These are phyloP conservation scores for Penicillium odoratum DNA, from an alignment of 495 filamentous ascomycete species.

Conservation along the genomic window DNA sequence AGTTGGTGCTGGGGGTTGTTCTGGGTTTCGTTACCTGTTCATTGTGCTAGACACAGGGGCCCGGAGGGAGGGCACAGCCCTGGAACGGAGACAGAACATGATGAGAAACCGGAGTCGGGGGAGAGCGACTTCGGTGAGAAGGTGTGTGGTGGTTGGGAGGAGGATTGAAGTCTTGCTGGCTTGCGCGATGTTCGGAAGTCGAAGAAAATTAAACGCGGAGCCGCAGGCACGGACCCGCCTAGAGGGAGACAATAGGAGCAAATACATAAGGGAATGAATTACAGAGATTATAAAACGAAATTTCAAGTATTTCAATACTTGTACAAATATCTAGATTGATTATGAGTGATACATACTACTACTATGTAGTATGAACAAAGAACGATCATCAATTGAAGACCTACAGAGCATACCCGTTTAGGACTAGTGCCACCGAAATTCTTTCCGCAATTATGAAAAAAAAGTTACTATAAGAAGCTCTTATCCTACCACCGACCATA, in stretches of 20 bases:
- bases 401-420: conserved; percentile 18
- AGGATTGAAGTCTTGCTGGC: conserved; percentile 11
- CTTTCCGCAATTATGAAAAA: conserved; percentile 25
- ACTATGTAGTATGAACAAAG: not conserved
- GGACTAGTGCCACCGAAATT: conserved; percentile 31
- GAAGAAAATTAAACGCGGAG: conserved; percentile 44
- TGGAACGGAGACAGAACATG: conserved; percentile 38
- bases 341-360: not conserved
- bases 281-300: not conserved
- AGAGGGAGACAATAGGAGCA: not conserved
- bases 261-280: not conserved
- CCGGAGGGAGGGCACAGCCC: conserved; percentile 33
- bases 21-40: conserved; percentile 25
- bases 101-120: conserved; percentile 10
- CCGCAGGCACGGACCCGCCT: conserved; percentile 38
- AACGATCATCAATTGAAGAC: not conserved
- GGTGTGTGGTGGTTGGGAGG: conserved; percentile 6
- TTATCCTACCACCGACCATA: not conserved
- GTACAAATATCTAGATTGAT: not conserved
- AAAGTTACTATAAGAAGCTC: conserved; percentile 7
- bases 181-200: conserved; percentile 30
- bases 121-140: not conserved
- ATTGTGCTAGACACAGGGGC: conserved; percentile 19
- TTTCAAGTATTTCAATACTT: not conserved
- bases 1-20: conserved; percentile 1